phyloP scores from a whole-genome alignment of 2,329 filamentous ascomycete species.

The Nothomitra cinnamomea region DNA sequence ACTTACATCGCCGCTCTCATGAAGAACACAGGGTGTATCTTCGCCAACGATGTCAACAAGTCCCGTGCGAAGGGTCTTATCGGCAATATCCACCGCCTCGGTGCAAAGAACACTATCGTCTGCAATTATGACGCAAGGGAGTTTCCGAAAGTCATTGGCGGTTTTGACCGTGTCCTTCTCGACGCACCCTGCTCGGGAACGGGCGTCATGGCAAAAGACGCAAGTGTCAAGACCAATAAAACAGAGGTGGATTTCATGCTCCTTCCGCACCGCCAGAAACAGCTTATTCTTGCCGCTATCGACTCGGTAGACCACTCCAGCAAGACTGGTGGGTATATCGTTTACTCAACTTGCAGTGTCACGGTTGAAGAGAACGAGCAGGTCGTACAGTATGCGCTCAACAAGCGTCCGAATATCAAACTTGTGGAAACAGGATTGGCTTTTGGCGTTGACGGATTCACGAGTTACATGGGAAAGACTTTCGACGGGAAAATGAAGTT shows the following conservation, averaged over 20 bases:
- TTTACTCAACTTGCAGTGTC: slow-evolving; percentile 93
- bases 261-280: slow-evolving; percentile 87
- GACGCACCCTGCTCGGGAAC: slow-evolving; percentile 94
- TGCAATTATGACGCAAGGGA: slow-evolving; percentile 91
- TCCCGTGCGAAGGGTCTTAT: slow-evolving; percentile 89
- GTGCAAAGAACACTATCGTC: slow-evolving; percentile 84
- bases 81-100: slow-evolving; percentile 90
- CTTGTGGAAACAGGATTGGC: slow-evolving; percentile 80
- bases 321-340: slow-evolving; percentile 86
- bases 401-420: slow-evolving; percentile 80
- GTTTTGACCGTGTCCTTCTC: slow-evolving; percentile 85
- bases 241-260: slow-evolving; percentile 87
- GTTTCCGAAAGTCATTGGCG: slow-evolving; percentile 86
- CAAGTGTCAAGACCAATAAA: slow-evolving; percentile 96
- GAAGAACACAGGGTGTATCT: slow-evolving; percentile 90
- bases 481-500: slow-evolving; percentile 76
- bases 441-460: slow-evolving; percentile 89
- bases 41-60: slow-evolving; percentile 95
- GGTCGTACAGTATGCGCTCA: slow-evolving; percentile 85
- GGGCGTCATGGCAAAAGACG: slow-evolving; percentile 93
- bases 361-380: slow-evolving; percentile 88
- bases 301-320: slow-evolving; percentile 84
- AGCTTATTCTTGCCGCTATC: slow-evolving; percentile 80
- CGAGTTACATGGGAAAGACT: slow-evolving; percentile 73
- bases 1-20: slow-evolving; percentile 93